Percentiles rank a stretch among this genome's conserved stretches.
phyloP scores from a whole-genome alignment of 2,329 filamentous ascomycete genomes.

The Xylariales sp. region DNA sequence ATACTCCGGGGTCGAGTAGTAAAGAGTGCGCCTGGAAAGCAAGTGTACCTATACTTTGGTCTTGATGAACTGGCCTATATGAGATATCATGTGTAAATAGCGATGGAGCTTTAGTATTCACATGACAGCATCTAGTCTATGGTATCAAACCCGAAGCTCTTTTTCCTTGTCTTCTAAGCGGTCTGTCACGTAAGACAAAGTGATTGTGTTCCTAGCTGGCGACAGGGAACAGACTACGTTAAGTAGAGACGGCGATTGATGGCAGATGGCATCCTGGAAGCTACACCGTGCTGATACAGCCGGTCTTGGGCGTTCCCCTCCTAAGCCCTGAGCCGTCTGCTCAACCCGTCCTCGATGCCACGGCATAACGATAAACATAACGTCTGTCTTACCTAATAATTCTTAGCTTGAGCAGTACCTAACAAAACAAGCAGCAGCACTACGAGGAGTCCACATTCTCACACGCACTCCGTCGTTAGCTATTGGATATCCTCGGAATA shows the following conservation, averaged over 20 bases:
- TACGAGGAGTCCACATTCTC: too few relatives aligned
- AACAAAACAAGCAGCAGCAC: too few relatives aligned
- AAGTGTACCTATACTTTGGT: conserved; percentile 37
- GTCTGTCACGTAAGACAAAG: neutral
- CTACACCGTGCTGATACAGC: neutral
- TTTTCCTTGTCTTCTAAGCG: neutral
- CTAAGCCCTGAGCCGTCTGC: neutral
- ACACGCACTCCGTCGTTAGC: too few relatives aligned
- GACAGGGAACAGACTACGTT: neutral
- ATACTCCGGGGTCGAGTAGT: conserved; percentile 37
- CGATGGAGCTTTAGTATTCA: conserved; percentile 23
- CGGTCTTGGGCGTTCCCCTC: neutral
- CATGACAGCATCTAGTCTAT: conserved; percentile 3
- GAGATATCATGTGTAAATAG: conserved; percentile 36
- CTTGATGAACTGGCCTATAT: conserved; percentile 29
- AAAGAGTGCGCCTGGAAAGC: conserved; percentile 37
- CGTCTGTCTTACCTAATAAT: neutral
- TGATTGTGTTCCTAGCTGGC: neutral
- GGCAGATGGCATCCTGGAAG: neutral
- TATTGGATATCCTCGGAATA: too few relatives aligned
- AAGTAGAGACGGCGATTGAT: neutral
- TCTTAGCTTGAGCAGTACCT: neutral
- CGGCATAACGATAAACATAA: neutral
- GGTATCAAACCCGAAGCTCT: conserved; percentile 1
- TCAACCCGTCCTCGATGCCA: neutral